phyloP scores from a whole-genome alignment of 257 asterid genomes.

The Solanum tacnaense region DNA sequence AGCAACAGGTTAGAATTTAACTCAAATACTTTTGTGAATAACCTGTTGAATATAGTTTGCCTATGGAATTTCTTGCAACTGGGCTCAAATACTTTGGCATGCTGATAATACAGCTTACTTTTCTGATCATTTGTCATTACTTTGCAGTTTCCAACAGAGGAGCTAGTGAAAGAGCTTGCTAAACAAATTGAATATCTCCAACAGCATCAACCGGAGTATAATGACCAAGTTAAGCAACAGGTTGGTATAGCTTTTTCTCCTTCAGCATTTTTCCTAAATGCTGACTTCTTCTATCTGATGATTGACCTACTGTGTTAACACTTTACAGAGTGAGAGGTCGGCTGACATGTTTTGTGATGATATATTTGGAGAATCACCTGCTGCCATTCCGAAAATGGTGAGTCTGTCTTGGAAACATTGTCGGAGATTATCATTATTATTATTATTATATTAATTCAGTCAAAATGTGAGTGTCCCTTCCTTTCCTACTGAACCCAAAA shows the following conservation, averaged over 20 bases:
- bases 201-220: background rate
- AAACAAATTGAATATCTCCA: background rate
- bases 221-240: background rate
- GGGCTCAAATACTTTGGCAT: background rate
- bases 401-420: constrained; percentile 12
- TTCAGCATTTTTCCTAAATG: constrained; percentile 10
- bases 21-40: background rate
- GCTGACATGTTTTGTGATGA: constrained; percentile 78
- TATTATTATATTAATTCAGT: background rate
- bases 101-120: background rate
- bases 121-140: background rate
- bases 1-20: constrained; percentile 9
- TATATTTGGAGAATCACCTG: constrained; percentile 92
- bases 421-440: background rate
- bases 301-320: background rate
- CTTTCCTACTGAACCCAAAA: background rate
- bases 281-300: background rate
- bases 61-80: background rate
- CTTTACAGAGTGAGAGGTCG: constrained; percentile 66
- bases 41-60: background rate
- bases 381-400: constrained; percentile 62
- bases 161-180: background rate
- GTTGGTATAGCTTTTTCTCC: constrained; percentile 4
- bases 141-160: background rate
- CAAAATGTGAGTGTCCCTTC: background rate